Evolutionary conservation across 2,329 filamentous ascomycete species (phyloP).

Genomic region (Venturia aucupariae): DNA sequence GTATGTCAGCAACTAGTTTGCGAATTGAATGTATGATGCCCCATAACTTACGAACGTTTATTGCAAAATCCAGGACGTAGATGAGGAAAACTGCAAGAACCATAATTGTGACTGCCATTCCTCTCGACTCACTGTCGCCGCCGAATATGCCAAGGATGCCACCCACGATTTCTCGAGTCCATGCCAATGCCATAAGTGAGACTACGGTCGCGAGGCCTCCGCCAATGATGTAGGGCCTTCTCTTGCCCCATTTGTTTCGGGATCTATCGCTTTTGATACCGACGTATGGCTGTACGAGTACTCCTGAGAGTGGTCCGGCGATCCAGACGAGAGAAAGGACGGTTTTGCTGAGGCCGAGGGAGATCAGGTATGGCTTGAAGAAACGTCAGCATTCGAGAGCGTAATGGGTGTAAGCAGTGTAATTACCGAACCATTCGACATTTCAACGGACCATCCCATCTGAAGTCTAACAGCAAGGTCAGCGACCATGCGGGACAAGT

Average conservation of each 20-base stretch:
- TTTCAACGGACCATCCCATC: conserved; percentile 90
- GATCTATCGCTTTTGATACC: conserved; percentile 45
- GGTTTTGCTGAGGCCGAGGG: conserved; percentile 44
- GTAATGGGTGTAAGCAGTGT: neutral
- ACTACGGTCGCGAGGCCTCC: conserved; percentile 41
- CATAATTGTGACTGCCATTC: conserved; percentile 59
- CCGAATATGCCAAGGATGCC: conserved; percentile 63
- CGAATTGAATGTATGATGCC: neutral
- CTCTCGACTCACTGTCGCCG: conserved; percentile 53
- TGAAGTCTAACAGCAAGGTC: conserved; percentile 52
- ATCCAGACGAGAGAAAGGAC: conserved; percentile 46
- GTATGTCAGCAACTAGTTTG: conserved; percentile 8
- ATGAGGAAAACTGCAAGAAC: conserved; percentile 75
- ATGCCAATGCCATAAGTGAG: conserved; percentile 41
- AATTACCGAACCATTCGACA: conserved; percentile 76
- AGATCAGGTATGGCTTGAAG: conserved; percentile 41
- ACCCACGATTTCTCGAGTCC: conserved; percentile 47
- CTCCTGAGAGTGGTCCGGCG: conserved; percentile 45
- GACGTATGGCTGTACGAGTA: conserved; percentile 45
- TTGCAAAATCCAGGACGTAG: conserved; percentile 85
- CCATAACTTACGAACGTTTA: conserved; percentile 70
- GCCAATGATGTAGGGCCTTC: conserved; percentile 43
- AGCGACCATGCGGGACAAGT: conserved; percentile 11
- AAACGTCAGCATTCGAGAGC: conserved; percentile 7
- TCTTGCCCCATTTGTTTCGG: conserved; percentile 38